phyloP scores from a whole-genome alignment of 2,329 filamentous ascomycete species.

The Fusarium irregulare region DNA sequence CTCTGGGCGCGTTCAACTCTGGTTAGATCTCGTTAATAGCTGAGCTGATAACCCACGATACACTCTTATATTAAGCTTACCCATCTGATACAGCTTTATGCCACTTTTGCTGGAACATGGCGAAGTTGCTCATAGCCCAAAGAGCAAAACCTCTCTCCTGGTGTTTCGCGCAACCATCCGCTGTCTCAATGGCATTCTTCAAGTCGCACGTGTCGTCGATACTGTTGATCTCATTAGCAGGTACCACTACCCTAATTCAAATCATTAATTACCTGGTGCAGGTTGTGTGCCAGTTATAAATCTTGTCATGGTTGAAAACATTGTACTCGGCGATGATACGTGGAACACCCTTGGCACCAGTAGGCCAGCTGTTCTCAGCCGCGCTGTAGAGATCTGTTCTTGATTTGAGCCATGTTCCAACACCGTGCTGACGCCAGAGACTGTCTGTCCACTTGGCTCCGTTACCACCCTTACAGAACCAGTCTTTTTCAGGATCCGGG shows the following conservation, averaged over 20 bases:
- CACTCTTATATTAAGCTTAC: neutral
- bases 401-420: neutral
- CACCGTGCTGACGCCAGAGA: slow-evolving; percentile 7
- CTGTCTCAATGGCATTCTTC: neutral
- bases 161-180: neutral
- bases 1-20: too few species aligned
- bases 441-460: slow-evolving; percentile 1
- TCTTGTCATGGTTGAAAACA: neutral
- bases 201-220: neutral
- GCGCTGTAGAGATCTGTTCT: slow-evolving; percentile 1
- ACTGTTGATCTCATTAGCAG: neutral
- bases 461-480: neutral
- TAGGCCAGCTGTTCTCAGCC: neutral
- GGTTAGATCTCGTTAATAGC: too few species aligned
- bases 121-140: slow-evolving; percentile 2
- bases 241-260: too few species aligned
- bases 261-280: neutral
- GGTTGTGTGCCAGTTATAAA: neutral
- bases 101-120: slow-evolving; percentile 6
- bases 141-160: neutral
- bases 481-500: neutral
- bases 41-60: neutral
- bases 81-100: neutral
- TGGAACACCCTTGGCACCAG: neutral
- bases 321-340: slow-evolving; percentile 1